These are phyloP conservation scores for Erigeron philadelphicus DNA, from an alignment of 140 eudicot genomes.

Conservation along the genomic window DNA sequence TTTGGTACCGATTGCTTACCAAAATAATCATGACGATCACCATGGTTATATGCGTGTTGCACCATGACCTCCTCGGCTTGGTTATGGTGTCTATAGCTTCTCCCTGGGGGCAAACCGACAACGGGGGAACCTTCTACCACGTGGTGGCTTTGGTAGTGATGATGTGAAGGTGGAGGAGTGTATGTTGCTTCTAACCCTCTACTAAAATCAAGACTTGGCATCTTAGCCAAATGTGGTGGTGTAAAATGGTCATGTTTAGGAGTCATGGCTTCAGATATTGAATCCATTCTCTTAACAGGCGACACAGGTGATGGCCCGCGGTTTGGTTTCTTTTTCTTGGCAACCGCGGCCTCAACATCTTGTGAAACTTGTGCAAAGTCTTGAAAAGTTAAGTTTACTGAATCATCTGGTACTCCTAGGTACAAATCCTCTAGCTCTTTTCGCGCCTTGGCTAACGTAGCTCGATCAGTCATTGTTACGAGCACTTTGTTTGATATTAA, in stretches of 20 bases:
- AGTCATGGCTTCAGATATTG: constrained; percentile 30
- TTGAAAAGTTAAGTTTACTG: constrained; percentile 74
- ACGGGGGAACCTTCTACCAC: not conserved
- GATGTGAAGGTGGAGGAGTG: constrained; percentile 24
- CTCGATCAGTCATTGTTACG: constrained; percentile 46
- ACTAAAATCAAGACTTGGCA: constrained; percentile 75
- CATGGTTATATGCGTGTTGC: constrained; percentile 23
- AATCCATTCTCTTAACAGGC: constrained; percentile 27
- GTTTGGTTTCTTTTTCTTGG: constrained; percentile 32
- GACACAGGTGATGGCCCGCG: constrained; percentile 6
- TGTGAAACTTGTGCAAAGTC: constrained; percentile 59
- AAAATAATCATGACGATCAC: constrained; percentile 11
- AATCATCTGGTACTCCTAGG: constrained; percentile 67
- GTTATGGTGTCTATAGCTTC: constrained; percentile 22
- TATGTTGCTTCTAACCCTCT: constrained; percentile 46
- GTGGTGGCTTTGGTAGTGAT: constrained; percentile 15
- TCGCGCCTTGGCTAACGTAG: constrained; percentile 54
- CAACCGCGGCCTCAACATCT: not conserved
- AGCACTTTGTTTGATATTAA: not conserved
- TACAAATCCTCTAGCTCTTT: constrained; percentile 71
- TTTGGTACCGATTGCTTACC: not conserved
- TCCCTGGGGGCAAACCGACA: constrained; percentile 15
- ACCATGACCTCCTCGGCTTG: constrained; percentile 19
- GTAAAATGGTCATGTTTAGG: constrained; percentile 29
- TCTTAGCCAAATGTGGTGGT: constrained; percentile 39